Evolutionary conservation across 345 rosid species (phyloP), one percentile per base, ranked within the genome.

Genomic region (Kandelia obovata): DNA sequence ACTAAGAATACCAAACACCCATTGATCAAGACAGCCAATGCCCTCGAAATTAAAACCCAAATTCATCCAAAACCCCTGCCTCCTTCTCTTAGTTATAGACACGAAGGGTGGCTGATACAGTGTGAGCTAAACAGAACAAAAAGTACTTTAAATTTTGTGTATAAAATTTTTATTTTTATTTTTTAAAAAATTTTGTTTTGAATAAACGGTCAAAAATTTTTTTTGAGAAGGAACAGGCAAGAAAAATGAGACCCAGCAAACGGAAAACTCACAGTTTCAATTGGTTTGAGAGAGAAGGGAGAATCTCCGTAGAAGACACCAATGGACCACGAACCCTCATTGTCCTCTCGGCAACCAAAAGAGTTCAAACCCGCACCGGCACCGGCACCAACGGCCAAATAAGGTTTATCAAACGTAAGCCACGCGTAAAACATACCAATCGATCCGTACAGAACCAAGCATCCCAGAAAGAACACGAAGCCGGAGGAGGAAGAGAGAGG

Each of bases 311-410:
- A 90, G 75, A 85, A 90, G 70, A 90, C 85, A 23, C 99, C 99
- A 73, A 95, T 76, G 7, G 99, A 84, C 99, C 98, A 92, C 17
- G 98, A 92, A 69, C 98, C 99, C 64, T 95, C 99, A 69, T 77
- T 79, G 65, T 95, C 98, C 47, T 87, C 92, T 66, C 63, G 81
- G 31, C 99, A 95, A 49, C 98, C 98, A 15, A 78, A 34, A 35
- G 91, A 81, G 51, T 81, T 71, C 62, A 74, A 67, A 58, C 80
- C 80, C 53, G 78, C 65, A 51, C 67, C 34, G 34, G 34, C 34
- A 4, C 34, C 34, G 34, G 6, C 65, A 60, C 23, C 34, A 34
- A 3, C 52, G 53, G 25, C 6, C 27, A 64, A 71, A 56, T 76
- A 56, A 47, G 87, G 75, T 35, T 75, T 80, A 65, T 67, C 71